phyloP scores from a whole-genome alignment of 73 alveolate genomes.

The Stentor coeruleus region DNA sequence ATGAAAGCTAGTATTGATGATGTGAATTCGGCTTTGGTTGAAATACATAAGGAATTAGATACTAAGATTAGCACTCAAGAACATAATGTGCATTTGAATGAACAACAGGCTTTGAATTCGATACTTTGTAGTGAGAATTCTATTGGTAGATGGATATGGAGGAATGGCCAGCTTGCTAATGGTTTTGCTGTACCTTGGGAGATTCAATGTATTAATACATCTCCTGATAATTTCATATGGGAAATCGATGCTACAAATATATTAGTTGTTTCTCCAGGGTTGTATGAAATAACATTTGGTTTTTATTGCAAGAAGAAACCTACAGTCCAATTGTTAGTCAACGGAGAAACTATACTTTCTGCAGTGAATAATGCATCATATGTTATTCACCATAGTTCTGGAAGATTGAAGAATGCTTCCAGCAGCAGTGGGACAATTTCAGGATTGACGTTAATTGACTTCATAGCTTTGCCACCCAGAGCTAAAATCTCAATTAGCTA shows the following conservation, averaged over 20 bases:
- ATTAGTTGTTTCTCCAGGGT: constrained; percentile 90
- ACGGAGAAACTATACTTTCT: constrained; percentile 90
- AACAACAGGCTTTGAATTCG: constrained; percentile 81
- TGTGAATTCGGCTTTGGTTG: constrained; percentile 67
- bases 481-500: constrained; percentile 87
- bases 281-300: constrained; percentile 91
- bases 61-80: constrained; percentile 59
- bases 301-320: constrained; percentile 94
- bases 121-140: constrained; percentile 88
- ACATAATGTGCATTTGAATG: constrained; percentile 57
- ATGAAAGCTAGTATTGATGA: constrained; percentile 67
- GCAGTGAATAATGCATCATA: constrained; percentile 61
- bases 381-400: constrained; percentile 77
- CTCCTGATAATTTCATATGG: constrained; percentile 96
- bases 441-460: constrained; percentile 93
- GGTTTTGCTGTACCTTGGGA: constrained; percentile 96
- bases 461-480: constrained; percentile 94
- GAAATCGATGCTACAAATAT: constrained; percentile 87
- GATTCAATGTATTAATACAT: constrained; percentile 85
- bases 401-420: constrained; percentile 74
- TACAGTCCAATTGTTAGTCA: constrained; percentile 79
- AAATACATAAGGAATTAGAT: constrained; percentile 74
- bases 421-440: constrained; percentile 69
- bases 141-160: constrained; percentile 97
- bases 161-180: constrained; percentile 77